Evolutionary conservation across 306 rosid species (phyloP).

Genomic region (Trifolium fragiferum): DNA sequence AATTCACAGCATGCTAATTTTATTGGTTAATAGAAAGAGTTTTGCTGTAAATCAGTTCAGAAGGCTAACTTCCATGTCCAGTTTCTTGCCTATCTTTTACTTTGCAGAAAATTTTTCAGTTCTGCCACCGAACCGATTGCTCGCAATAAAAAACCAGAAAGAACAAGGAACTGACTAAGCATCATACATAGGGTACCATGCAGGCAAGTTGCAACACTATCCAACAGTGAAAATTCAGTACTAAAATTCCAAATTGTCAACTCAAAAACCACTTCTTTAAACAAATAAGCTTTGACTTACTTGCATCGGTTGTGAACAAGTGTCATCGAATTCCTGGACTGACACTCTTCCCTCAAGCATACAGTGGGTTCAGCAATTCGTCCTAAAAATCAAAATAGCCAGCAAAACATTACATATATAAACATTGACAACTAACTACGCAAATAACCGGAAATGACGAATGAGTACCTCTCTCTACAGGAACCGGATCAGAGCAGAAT

Average conservation of each 20-base stretch:
- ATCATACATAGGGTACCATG: slow-evolving; percentile 9
- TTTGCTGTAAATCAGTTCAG: background rate
- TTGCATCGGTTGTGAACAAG: slow-evolving; percentile 95
- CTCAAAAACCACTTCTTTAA: background rate
- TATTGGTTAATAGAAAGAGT: slow-evolving; percentile 1
- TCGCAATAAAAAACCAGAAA: slow-evolving; percentile 9
- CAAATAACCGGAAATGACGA: background rate
- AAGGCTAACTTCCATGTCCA: background rate
- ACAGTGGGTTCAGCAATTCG: slow-evolving; percentile 72
- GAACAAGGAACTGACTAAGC: slow-evolving; percentile 20
- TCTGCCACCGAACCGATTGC: background rate
- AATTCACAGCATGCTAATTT: background rate
- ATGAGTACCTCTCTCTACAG: slow-evolving; percentile 81
- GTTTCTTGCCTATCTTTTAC: slow-evolving; percentile 1
- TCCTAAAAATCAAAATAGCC: slow-evolving; percentile 50
- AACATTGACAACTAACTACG: background rate
- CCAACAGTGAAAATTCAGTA: background rate
- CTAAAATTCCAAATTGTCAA: slow-evolving; percentile 1
- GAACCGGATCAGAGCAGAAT: slow-evolving; percentile 73
- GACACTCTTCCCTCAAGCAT: slow-evolving; percentile 93
- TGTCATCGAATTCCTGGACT: slow-evolving; percentile 88
- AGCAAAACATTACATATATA: slow-evolving; percentile 29
- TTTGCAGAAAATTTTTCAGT: slow-evolving; percentile 1
- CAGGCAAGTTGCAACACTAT: background rate
- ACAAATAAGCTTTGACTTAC: slow-evolving; percentile 51